These are phyloP conservation scores for Microdochium paspali DNA, from an alignment of 2,329 filamentous ascomycete species.

Conservation along the genomic window DNA sequence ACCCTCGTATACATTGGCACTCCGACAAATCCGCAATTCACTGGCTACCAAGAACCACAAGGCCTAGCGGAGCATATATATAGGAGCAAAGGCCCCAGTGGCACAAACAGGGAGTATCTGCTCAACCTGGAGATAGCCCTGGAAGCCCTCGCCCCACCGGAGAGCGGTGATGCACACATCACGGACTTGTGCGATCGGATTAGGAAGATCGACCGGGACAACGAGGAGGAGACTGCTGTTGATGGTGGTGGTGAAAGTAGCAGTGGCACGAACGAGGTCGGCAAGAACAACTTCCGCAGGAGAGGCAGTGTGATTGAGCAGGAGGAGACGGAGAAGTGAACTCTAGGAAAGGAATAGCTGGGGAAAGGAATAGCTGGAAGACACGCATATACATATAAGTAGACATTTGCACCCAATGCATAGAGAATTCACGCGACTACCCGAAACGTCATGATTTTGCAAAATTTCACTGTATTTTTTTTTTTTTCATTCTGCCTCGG, in stretches of 20 bases:
- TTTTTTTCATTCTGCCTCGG: too few relatives aligned
- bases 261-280: background rate
- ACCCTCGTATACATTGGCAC: constrained; percentile 89
- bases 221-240: constrained; percentile 4
- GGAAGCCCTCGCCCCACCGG: constrained; percentile 53
- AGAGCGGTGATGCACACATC: constrained; percentile 77
- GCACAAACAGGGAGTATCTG: constrained; percentile 84
- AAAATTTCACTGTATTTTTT: too few relatives aligned
- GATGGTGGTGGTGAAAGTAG: background rate
- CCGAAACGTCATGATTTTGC: too few relatives aligned
- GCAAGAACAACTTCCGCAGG: constrained; percentile 28
- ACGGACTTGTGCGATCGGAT: constrained; percentile 70
- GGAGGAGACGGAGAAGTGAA: constrained; percentile 36
- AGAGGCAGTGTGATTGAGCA: constrained; percentile 44
- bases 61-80: constrained; percentile 73
- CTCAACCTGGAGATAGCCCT: constrained; percentile 71
- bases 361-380: too few relatives aligned
- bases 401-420: too few relatives aligned
- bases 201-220: constrained; percentile 44
- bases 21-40: constrained; percentile 86
- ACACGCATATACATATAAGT: too few relatives aligned
- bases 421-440: too few relatives aligned
- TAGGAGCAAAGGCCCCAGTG: constrained; percentile 69
- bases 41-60: constrained; percentile 73
- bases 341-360: too few relatives aligned